Base-by-base conservation (phyloP, 2,329 filamentous ascomycete genomes). In the Microdochium paspali region DNA sequence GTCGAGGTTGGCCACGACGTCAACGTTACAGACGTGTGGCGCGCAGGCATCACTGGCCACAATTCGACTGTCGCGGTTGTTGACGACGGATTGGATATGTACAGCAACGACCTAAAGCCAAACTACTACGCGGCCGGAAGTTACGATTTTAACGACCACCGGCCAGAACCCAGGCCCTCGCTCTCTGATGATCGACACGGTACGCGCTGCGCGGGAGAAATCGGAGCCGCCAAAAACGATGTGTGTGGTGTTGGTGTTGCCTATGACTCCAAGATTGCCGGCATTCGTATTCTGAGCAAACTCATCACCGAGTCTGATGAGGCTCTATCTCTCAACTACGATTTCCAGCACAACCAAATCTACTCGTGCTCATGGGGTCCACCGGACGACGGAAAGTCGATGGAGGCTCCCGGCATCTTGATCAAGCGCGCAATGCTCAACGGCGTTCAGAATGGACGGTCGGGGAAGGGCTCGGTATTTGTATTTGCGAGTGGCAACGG, bases 291-390 rank as follows among this genome's bases (percentile, higher is more conserved):
- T 54, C 76, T 98, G 6, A 94, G 88, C 49, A 91, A 90, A 60
- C 72, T 87, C 44, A 96, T 98, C 54, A 85, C 84, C 45, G 93
- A 98, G 62, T 84, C 87, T 24, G 93, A 98, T 59, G 93, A 98
- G 67, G 90, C 93, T 23, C 74, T 85, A 25, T 88, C 93, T 21
- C 83, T 98, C 74, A 96, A 95, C 66, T 97, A 91, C 69, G 86
- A 85, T 52, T 93, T 82, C 59, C 83, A 96, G 58, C 74, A 91
- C 51, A 98, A 96, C 62, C 82, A 96, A 50, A 97, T 98, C 50
- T 98, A 96, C 68, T 98, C 93, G 1, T 98, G 93, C 70, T 98
- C 93, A 0, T 98, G 93, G 93, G 93, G 93, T 1, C 93, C 93
- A 9, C 88, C 90, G 0, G 93, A 98, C 59, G 90, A 97, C 62